Conservation (phyloP, 306 rosid species). For the Mimosa pudica region DNA sequence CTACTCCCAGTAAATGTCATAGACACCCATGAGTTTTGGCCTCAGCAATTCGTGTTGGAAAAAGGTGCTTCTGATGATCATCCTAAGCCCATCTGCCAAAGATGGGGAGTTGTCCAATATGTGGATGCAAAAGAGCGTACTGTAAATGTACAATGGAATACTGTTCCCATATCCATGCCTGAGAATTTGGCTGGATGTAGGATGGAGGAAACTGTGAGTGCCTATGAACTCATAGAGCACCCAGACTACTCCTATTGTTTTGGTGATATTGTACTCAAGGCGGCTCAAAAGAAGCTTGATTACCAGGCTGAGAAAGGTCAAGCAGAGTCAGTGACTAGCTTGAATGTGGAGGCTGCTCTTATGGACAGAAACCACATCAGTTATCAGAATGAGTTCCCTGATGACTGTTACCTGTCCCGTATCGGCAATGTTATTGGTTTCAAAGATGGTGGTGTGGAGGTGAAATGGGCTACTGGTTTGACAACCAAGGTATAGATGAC, state of each 20-base stretch:
- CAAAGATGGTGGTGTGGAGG: slow-evolving; percentile 74
- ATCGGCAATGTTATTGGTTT: slow-evolving; percentile 76
- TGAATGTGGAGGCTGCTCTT: slow-evolving; percentile 44
- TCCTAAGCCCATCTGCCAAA: slow-evolving; percentile 49
- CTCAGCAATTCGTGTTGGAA: slow-evolving; percentile 85
- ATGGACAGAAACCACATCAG: slow-evolving; percentile 38
- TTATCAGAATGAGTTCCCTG: slow-evolving; percentile 39
- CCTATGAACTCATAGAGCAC: slow-evolving; percentile 89
- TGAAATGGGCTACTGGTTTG: slow-evolving; percentile 87
- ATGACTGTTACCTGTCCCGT: slow-evolving; percentile 55
- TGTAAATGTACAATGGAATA: slow-evolving; percentile 77
- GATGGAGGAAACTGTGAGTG: slow-evolving; percentile 80
- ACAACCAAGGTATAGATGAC: slow-evolving; percentile 67
- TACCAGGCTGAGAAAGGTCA: slow-evolving; percentile 46
- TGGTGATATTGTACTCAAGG: slow-evolving; percentile 85
- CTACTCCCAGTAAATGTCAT: slow-evolving; percentile 67
- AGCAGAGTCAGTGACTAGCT: slow-evolving; percentile 36
- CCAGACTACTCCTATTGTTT: slow-evolving; percentile 75
- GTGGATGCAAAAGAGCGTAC: slow-evolving; percentile 88
- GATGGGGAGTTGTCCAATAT: slow-evolving; percentile 86
- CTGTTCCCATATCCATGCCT: slow-evolving; percentile 36
- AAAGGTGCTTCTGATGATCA: slow-evolving; percentile 74
- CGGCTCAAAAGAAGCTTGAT: slow-evolving; percentile 56
- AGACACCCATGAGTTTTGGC: slow-evolving; percentile 88
- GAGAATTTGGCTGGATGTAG: slow-evolving; percentile 46